Evolutionary conservation across 371 early-diverging fungal genomes (phyloP).

Genomic region (Mucor piriformis): DNA sequence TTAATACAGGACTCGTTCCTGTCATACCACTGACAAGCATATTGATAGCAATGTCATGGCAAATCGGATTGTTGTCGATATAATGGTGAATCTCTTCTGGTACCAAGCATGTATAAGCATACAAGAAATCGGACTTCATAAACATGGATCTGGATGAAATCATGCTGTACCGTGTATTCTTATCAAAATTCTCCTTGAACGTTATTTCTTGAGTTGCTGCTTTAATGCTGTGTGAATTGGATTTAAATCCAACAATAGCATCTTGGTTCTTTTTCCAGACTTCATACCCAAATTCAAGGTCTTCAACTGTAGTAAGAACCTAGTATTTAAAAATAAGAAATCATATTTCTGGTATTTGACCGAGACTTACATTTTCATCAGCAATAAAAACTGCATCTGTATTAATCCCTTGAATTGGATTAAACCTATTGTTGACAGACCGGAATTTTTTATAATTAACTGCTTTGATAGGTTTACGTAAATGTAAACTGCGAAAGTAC

Average conservation of each 20-base stretch:
- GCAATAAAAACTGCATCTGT: constrained; percentile 27
- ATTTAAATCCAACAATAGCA: constrained; percentile 19
- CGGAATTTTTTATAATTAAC: not conserved
- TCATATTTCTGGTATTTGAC: not conserved
- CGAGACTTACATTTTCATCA: constrained; percentile 32
- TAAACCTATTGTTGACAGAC: constrained; percentile 30
- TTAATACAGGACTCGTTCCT: constrained; percentile 21
- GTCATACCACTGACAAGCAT: constrained; percentile 34
- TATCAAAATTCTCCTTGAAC: too few relatives aligned
- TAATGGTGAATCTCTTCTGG: constrained; percentile 31
- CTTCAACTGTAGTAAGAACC: constrained; percentile 12
- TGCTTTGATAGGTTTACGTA: constrained; percentile 12
- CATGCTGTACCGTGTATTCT: constrained; percentile 25
- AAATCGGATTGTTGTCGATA: constrained; percentile 28
- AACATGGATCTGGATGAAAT: constrained; percentile 26
- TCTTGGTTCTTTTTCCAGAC: constrained; percentile 20
- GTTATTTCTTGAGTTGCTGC: not conserved
- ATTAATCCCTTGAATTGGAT: constrained; percentile 29
- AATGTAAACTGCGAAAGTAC: constrained; percentile 6
- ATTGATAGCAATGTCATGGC: constrained; percentile 32
- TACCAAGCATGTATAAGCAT: constrained; percentile 37
- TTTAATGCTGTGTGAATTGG: constrained; percentile 3
- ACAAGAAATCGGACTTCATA: constrained; percentile 30
- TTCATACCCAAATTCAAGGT: constrained; percentile 20
- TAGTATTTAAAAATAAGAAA: constrained; percentile 1